Evolutionary conservation across 345 rosid genomes (phyloP), one percentile per base, ranked within the genome.

Genomic region (Noccaea bulbosa): DNA sequence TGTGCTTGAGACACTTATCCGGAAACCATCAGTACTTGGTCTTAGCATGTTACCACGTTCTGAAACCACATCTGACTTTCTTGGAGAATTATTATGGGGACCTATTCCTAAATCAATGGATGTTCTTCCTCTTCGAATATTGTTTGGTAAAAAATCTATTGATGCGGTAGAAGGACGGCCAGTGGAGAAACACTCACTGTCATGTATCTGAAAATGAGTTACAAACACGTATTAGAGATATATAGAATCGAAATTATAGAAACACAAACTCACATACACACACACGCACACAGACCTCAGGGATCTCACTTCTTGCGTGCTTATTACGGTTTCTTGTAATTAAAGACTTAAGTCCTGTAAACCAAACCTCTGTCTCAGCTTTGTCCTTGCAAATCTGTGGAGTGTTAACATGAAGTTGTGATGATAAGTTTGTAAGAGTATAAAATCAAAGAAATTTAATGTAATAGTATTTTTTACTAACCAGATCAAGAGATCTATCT

Each of bases 401-500:
- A 72, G 34, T 30, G n/a, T 34, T 72, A 65, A 52, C 43, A 66
- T 37, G 37, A 64, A 65, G 15, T 44, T 63, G 9, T 68, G 66
- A 50, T 30, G 41, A 34, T 59, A 15, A 53, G 33, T 44, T 46
- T 27, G 50, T 7, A 11, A 22, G 17, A 33, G 45, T 20, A 61
- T 30, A 22, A 62, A 53, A 49, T 7, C 14, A 32, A 49, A 30
- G 33, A 46, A 40, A 14, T 4, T 2, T 34, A 32, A 16, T n/a
- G 17, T 7, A 48, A 43, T 27, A 27, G 22, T 20, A 27, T 4
- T 30, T 43, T 32, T 30, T 34, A 84, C 96, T 79, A 58, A 94
- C 99, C 98, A 94, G 81, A 77, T 89, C 99, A 71, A 94, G 96
- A 73, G 96, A 86, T 77, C 99, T 85, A 61, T 94, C 96, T 46